Percentiles rank a stretch among this genome's conserved stretches.
Conservation (phyloP, 1,284 basidiomycete species). For the Leccinum ambiguum region DNA sequence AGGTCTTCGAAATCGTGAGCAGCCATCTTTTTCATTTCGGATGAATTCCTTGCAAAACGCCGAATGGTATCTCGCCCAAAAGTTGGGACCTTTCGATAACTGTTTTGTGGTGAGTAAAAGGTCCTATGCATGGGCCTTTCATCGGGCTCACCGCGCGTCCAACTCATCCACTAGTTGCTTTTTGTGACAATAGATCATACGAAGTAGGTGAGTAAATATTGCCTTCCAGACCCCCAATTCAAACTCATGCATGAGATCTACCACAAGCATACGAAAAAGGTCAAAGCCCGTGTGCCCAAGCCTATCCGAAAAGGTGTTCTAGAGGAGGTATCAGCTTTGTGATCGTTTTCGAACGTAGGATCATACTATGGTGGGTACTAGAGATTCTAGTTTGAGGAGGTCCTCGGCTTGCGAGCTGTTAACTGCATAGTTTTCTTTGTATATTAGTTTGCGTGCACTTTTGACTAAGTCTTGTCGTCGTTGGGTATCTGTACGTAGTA, state of each 20-base stretch:
- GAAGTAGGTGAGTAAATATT: neutral
- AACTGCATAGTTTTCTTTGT: neutral
- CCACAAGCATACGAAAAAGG: neutral
- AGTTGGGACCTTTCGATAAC: neutral
- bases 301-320: neutral
- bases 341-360: neutral
- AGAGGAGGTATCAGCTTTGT: neutral
- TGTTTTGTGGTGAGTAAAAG: neutral
- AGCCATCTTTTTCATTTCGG: conserved; percentile 1
- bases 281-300: neutral
- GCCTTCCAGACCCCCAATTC: neutral
- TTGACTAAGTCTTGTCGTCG: neutral
- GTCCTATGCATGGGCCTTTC: neutral
- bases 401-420: neutral
- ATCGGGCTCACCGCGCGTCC: neutral
- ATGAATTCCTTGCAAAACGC: neutral
- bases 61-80: neutral
- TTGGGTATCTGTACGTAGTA: neutral
- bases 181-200: neutral
- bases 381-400: neutral
- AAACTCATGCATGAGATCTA: neutral
- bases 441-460: neutral
- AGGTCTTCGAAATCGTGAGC: neutral
- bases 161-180: neutral
- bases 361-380: neutral